Conservation (phyloP, 1,139 yeast species). For the Geotrichum restrictum region DNA sequence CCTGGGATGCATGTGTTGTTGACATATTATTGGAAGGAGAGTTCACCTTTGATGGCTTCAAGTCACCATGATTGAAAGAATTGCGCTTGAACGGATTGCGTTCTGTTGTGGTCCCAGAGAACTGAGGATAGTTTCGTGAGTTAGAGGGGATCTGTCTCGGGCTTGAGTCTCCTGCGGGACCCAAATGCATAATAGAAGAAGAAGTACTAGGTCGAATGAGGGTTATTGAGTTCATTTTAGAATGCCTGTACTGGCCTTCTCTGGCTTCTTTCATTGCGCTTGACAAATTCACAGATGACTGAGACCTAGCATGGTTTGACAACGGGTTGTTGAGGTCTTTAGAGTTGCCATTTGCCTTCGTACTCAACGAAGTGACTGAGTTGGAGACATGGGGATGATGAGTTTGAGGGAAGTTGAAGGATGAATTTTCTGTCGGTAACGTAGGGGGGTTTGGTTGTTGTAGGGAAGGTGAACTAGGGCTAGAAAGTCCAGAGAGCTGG, state of each 20-base stretch:
- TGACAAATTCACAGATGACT: constrained; percentile 14
- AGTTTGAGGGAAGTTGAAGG: neutral
- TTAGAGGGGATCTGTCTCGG: neutral
- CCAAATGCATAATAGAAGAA: neutral
- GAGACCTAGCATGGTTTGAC: constrained; percentile 9
- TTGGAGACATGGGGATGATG: neutral
- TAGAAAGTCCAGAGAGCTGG: neutral
- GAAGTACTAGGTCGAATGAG: constrained; percentile 5
- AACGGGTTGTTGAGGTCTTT: neutral
- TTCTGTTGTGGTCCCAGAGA: neutral
- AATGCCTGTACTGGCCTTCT: constrained; percentile 15
- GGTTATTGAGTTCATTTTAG: constrained; percentile 3
- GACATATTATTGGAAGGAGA: neutral
- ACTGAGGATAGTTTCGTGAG: neutral
- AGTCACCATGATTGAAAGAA: constrained; percentile 4
- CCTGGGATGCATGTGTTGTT: neutral
- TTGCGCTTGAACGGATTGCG: neutral
- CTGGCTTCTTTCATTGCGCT: constrained; percentile 19
- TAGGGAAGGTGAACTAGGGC: neutral
- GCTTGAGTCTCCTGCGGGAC: neutral
- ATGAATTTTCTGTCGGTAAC: neutral
- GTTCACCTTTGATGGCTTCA: neutral
- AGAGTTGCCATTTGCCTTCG: neutral
- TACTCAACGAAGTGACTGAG: neutral
- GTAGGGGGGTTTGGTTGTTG: constrained; percentile 1